These are phyloP conservation scores for Echria macrotheca DNA, from an alignment of 495 filamentous ascomycete genomes.

Conservation along the genomic window DNA sequence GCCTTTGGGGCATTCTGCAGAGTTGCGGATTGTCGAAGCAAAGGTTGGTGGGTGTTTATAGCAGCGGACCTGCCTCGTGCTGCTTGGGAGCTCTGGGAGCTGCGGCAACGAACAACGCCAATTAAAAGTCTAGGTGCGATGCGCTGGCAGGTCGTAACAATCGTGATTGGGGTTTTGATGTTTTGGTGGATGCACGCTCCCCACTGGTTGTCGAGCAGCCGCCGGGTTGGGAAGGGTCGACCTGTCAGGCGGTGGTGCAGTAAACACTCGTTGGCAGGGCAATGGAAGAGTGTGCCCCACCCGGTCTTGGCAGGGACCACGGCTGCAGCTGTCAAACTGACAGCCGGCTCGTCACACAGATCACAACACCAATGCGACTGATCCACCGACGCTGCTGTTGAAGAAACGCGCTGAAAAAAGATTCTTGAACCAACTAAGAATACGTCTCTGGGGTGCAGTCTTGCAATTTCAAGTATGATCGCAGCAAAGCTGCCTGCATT, in stretches of 20 bases:
- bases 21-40: background rate
- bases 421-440: too few species aligned
- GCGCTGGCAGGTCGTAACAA: conserved; percentile 21
- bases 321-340: background rate
- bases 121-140: conserved; percentile 18
- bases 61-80: conserved; percentile 5
- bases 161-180: conserved; percentile 2
- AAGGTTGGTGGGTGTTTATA: conserved; percentile 16
- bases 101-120: conserved; percentile 23
- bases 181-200: background rate
- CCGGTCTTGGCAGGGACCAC: background rate
- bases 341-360: too few species aligned
- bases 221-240: background rate
- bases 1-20: conserved; percentile 21
- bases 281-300: background rate
- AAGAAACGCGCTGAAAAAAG: too few species aligned
- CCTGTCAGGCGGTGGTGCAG: background rate
- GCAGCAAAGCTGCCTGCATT: too few species aligned
- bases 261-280: background rate
- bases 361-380: too few species aligned
- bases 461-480: too few species aligned
- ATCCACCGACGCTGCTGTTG: too few species aligned
- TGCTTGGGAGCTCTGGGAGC: background rate
- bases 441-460: too few species aligned
- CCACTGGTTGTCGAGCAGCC: background rate